phyloP scores from a whole-genome alignment of 345 rosid species.

The Citrus medica region DNA sequence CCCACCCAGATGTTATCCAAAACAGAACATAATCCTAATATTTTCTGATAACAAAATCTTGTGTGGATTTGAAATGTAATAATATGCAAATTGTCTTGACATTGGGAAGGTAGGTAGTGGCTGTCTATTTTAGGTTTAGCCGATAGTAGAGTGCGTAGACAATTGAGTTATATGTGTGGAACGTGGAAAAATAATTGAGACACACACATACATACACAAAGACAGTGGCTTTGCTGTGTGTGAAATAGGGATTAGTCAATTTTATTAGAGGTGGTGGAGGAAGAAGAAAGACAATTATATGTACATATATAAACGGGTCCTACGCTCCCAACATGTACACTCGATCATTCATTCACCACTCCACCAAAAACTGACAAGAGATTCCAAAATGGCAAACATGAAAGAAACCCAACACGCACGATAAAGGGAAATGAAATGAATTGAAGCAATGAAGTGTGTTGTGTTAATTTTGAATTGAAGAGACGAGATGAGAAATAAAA shows the following conservation, averaged over 20 bases:
- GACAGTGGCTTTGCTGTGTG: not conserved
- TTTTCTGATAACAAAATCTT: not conserved
- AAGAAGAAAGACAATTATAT: not conserved
- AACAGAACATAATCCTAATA: constrained; percentile 2
- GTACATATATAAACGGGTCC: constrained; percentile 10
- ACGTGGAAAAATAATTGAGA: not conserved
- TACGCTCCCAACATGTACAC: constrained; percentile 6
- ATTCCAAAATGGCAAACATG: constrained; percentile 39
- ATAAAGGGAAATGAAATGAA: constrained; percentile 15
- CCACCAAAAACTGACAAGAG: constrained; percentile 30
- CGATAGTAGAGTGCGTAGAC: not conserved
- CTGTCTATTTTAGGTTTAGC: not conserved
- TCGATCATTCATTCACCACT: not conserved
- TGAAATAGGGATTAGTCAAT: constrained; percentile 4
- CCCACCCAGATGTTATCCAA: constrained; percentile 5
- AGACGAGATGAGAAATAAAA: not conserved
- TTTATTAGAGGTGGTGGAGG: constrained; percentile 1
- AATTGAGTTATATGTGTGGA: not conserved
- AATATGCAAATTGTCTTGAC: not conserved
- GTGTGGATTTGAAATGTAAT: constrained; percentile 3
- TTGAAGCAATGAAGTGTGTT: not conserved
- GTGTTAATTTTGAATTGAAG: not conserved
- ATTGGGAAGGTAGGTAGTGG: not conserved
- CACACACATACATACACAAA: not conserved
- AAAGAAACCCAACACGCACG: constrained; percentile 44